These are phyloP conservation scores for Boletus reticuloceps DNA, from an alignment of 768 basidiomycete species.

Conservation along the genomic window DNA sequence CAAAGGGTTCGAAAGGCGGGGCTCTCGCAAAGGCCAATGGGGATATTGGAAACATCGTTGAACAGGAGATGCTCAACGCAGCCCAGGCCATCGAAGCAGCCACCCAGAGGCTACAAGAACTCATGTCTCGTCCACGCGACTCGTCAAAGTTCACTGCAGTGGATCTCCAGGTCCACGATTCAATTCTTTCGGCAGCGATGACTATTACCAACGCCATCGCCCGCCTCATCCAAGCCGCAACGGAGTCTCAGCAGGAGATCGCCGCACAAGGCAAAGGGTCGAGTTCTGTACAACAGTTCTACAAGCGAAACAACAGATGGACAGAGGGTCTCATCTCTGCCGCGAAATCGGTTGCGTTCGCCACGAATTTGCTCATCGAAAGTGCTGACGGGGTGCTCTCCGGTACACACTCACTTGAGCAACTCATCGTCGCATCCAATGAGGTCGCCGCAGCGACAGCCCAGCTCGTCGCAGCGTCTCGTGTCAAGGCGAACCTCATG, in stretches of 20 bases:
- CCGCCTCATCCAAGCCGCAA: slow-evolving; percentile 92
- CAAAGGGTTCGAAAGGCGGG: slow-evolving; percentile 73
- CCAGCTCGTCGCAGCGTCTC: slow-evolving; percentile 96
- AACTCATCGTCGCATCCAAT: slow-evolving; percentile 99
- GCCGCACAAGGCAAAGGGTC: slow-evolving; percentile 94
- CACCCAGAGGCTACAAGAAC: slow-evolving; percentile 82
- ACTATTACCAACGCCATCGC: slow-evolving; percentile 95
- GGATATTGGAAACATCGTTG: slow-evolving; percentile 93
- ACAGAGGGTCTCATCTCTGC: slow-evolving; percentile 98
- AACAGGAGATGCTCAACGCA: slow-evolving; percentile 93
- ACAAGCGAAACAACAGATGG: slow-evolving; percentile 99
- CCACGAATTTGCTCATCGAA: slow-evolving; percentile 93
- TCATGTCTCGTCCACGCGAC: slow-evolving; percentile 90
- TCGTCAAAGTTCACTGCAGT: slow-evolving; percentile 84
- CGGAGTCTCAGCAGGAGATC: slow-evolving; percentile 97
- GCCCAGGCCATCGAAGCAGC: slow-evolving; percentile 92
- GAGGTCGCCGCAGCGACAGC: slow-evolving; percentile 97
- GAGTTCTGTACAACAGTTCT: slow-evolving; percentile 92
- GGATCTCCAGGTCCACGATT: slow-evolving; percentile 96
- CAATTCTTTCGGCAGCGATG: slow-evolving; percentile 90
- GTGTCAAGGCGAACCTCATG: slow-evolving; percentile 98
- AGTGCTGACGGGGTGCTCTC: slow-evolving; percentile 96
- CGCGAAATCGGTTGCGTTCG: slow-evolving; percentile 96
- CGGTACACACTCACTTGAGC: slow-evolving; percentile 95
- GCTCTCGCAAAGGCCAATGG: slow-evolving; percentile 77